Evolutionary conservation across 2,329 filamentous ascomycete species (phyloP).

Genomic region (Chalaropsis ovoidea): DNA sequence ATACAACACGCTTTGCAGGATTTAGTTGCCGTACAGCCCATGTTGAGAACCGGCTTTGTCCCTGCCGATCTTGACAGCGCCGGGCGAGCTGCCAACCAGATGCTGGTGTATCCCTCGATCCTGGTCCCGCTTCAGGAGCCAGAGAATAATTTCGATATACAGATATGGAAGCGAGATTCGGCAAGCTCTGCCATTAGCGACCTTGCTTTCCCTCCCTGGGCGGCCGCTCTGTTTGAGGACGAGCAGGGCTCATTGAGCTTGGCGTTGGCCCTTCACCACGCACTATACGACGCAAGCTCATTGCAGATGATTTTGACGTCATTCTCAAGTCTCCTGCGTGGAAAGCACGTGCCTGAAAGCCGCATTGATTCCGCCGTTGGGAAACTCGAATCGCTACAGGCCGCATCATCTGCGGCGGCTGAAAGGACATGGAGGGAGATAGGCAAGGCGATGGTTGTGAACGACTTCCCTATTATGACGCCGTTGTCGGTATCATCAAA

Average conservation of each 20-base stretch:
- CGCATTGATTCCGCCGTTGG: neutral
- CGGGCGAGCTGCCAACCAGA: slow-evolving; percentile 4
- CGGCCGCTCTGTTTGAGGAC: slow-evolving; percentile 40
- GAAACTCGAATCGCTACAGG: neutral
- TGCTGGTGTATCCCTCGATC: slow-evolving; percentile 15
- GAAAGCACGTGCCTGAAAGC: slow-evolving; percentile 20
- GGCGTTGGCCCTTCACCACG: slow-evolving; percentile 56
- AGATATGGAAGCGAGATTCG: slow-evolving; percentile 34
- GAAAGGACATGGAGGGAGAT: slow-evolving; percentile 54
- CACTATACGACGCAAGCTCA: slow-evolving; percentile 74
- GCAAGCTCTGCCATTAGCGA: slow-evolving; percentile 33
- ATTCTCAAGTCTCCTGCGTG: slow-evolving; percentile 35
- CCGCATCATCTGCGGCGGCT: slow-evolving; percentile 29
- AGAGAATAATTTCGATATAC: slow-evolving; percentile 30
- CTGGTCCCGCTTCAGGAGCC: neutral
- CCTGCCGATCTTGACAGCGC: slow-evolving; percentile 34
- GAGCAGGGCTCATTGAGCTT: slow-evolving; percentile 29
- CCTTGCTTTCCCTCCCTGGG: slow-evolving; percentile 54
- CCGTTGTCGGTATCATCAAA: slow-evolving; percentile 42
- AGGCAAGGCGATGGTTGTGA: slow-evolving; percentile 45
- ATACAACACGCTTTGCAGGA: slow-evolving; percentile 51
- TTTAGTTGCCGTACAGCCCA: slow-evolving; percentile 49
- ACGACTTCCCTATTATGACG: slow-evolving; percentile 66
- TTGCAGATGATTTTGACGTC: slow-evolving; percentile 54
- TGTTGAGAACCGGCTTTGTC: slow-evolving; percentile 67